These are phyloP conservation scores for Sporisorium sorghi DNA, from an alignment of 1,284 basidiomycete genomes.

Conservation along the genomic window DNA sequence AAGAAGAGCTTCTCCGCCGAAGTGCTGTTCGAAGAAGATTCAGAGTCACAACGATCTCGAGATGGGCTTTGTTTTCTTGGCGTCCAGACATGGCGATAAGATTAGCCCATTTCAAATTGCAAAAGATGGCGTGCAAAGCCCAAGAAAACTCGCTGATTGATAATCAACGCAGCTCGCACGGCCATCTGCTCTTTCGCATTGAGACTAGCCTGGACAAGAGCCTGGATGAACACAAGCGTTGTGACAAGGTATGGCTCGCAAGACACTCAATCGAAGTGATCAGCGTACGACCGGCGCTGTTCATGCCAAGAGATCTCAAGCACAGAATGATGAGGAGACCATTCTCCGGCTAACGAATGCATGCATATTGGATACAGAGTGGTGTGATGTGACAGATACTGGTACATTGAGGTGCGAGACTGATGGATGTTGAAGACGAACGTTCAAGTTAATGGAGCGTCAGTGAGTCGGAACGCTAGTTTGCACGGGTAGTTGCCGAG, in stretches of 20 bases:
- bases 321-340: too few relatives aligned
- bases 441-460: not conserved
- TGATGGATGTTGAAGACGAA: not conserved
- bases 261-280: not conserved
- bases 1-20: not conserved
- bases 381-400: constrained; percentile 18
- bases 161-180: constrained; percentile 25
- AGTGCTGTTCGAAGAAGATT: not conserved
- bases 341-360: not conserved
- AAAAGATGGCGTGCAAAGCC: constrained; percentile 1
- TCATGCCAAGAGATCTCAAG: not conserved
- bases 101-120: constrained; percentile 23
- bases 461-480: not conserved
- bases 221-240: not conserved
- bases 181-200: not conserved
- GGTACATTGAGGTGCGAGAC: constrained; percentile 24
- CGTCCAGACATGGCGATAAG: constrained; percentile 26
- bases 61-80: constrained; percentile 11
- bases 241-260: not conserved
- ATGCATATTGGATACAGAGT: constrained; percentile 32
- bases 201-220: not conserved
- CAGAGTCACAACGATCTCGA: not conserved
- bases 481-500: too few relatives aligned
- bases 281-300: not conserved
- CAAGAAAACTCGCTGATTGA: constrained; percentile 20